phyloP scores from a whole-genome alignment of 1,284 basidiomycete species.

The Cutaneotrichosporon cavernicola region DNA sequence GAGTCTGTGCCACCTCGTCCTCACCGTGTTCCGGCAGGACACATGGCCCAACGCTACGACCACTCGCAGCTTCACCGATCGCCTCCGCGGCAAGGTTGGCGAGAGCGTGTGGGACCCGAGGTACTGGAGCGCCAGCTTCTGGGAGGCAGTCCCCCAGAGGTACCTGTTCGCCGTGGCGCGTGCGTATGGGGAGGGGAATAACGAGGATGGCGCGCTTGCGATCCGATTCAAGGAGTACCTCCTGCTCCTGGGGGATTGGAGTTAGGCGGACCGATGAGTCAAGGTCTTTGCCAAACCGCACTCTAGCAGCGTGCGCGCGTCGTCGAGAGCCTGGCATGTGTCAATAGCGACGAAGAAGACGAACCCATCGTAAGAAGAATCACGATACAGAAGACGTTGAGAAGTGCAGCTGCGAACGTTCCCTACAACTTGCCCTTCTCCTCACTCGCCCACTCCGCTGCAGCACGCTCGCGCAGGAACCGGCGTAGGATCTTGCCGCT shows the following conservation, averaged over 20 bases:
- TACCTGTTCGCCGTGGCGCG: background rate
- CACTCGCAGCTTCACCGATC: background rate
- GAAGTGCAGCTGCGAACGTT: background rate
- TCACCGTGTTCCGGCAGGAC: background rate
- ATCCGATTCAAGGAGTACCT: background rate
- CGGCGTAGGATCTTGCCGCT: slow-evolving; percentile 49
- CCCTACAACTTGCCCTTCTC: slow-evolving; percentile 2
- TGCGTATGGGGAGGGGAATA: background rate
- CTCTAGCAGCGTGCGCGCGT: background rate
- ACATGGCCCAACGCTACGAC: background rate
- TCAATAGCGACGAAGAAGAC: background rate
- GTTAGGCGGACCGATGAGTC: background rate
- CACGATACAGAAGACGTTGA: background rate
- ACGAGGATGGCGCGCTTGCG: background rate
- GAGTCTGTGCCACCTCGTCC: background rate
- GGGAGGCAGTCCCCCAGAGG: background rate
- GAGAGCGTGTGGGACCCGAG: slow-evolving; percentile 1
- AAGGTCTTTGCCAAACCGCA: background rate
- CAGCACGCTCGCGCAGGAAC: slow-evolving; percentile 34
- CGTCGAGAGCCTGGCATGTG: background rate
- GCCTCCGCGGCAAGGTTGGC: background rate
- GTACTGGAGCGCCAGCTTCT: background rate
- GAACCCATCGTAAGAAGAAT: background rate
- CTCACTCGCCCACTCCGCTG: slow-evolving; percentile 13
- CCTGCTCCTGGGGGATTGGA: background rate